These are phyloP conservation scores for Adenanthera pavonina DNA, from an alignment of 306 rosid genomes.

Conservation along the genomic window DNA sequence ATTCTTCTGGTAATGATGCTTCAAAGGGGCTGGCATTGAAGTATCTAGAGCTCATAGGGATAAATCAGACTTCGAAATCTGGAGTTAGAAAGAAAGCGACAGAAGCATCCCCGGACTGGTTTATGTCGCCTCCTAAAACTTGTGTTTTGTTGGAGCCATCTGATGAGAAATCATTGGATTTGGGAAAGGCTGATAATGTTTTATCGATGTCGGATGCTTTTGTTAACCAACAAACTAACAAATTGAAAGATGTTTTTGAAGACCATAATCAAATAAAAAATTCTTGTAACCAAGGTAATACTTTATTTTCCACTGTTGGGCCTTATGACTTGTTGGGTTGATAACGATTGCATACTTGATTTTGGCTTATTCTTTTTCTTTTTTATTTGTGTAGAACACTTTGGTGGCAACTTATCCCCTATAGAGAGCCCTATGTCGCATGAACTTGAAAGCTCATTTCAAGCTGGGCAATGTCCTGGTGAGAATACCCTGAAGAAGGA, in stretches of 20 bases:
- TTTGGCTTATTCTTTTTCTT: background rate
- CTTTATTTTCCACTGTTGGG: constrained; percentile 18
- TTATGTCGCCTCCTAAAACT: constrained; percentile 85
- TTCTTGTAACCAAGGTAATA: constrained; percentile 56
- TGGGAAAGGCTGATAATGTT: constrained; percentile 42
- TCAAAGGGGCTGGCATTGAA: constrained; percentile 58
- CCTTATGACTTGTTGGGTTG: constrained; percentile 13
- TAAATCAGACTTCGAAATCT: constrained; percentile 49
- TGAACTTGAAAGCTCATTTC: constrained; percentile 58
- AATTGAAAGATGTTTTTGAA: constrained; percentile 37
- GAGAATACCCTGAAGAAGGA: constrained; percentile 93
- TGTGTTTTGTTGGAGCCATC: constrained; percentile 80
- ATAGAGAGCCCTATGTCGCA: constrained; percentile 65
- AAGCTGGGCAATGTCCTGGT: constrained; percentile 68
- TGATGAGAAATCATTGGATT: constrained; percentile 53
- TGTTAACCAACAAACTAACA: constrained; percentile 36
- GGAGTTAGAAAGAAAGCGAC: constrained; percentile 51
- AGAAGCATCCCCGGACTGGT: constrained; percentile 82
- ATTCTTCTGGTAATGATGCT: constrained; percentile 51
- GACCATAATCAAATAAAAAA: constrained; percentile 46
- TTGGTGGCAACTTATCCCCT: constrained; percentile 43
- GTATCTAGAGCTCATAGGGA: constrained; percentile 74
- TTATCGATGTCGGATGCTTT: constrained; percentile 14
- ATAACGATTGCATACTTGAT: constrained; percentile 28
- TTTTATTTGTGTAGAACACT: constrained; percentile 43